Base-by-base conservation (phyloP, 164 flowering plant genomes). In the Aristolochia fimbriata region DNA sequence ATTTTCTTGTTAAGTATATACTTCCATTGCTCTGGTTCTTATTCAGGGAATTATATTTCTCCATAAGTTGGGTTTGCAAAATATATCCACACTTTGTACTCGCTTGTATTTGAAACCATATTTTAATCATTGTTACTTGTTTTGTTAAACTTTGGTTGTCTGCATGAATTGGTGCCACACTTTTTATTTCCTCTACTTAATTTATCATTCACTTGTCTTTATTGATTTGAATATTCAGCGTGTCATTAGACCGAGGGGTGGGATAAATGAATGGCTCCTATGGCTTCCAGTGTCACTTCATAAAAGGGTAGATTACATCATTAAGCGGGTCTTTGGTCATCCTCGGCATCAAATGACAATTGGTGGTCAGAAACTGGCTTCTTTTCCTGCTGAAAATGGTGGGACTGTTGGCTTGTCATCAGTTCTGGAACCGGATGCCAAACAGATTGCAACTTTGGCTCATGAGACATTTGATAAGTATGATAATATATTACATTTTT, bases 281-380 rank as follows among this genome's bases (percentile, higher is more conserved):
- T 88, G 98, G 98, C 83, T 92, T 31, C 96, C 98, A 8, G 83
- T 92, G 63, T 79, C 85, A 48, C 55, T 85, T 20, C 98, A 88
- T 72, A 80, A 83, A 59, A 76, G 56, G 61, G 59, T 90, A 41
- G 68, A 82, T 62, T 76, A 65, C 59, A 37, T 93, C 47, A 25
- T 86, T 14, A 79, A 79, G 69, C 77, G 59, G 69, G 65, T 92
- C 25, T 76, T 68, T 71, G 73, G 79, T 60, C 72, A 80, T 67
- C 76, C 83, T 15, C 66, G 52, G 21, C 70, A 70, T 61, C 51
- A 57, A 27, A 17, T 65, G 8, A 61, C 70, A 37, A 15, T 65
- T 20, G 65, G 69, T 62, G 70, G 76, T 62, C 64, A 64, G 55
- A 80, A 71, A 69, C 23, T 73, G 47, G 52, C 52, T 31, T 73